Evolutionary conservation across 306 rosid genomes (phyloP), one percentile per base, ranked within the genome.

Genomic region (Hylodesmum podocarpum): DNA sequence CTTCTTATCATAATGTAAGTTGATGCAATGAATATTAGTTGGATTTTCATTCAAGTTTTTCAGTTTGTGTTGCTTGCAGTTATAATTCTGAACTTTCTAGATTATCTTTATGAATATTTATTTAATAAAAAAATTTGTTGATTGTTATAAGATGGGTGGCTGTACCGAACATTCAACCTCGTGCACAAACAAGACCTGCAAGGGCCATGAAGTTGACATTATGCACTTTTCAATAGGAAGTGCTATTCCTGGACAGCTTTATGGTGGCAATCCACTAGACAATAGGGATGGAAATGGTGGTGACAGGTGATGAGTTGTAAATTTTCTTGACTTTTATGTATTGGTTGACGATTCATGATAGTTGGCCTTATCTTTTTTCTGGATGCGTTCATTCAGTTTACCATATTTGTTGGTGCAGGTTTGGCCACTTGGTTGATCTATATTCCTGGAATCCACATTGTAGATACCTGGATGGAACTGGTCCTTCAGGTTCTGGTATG

Each of bases 381-480:
- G 66, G 34, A 39, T 21, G 24, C 67, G 73, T 68, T 69, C 21
- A 18, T 65, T 57, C 58, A 7, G 59, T 61, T 63, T 46, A 31
- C 31, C 46, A 31, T 66, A 57, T 62, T 86, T 24, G 14, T 75
- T 55, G 72, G 21, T 69, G 53, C 81, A 94, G 98, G 87, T 91
- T 90, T 76, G 98, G 97, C 44, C 96, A 92, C 82, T 80, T 94
- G 86, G 95, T 87, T 71, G 98, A 94, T 85, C 86, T 92, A 37
- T 94, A 94, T 84, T 87, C 95, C 6, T 94, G 97, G 98, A 94
- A 89, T 78, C 98, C 98, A 36, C 98, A 94, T 70, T 94, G 98
- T 72, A 82, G 93, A 81, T 91, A 86, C 85, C 77, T 92, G 46
- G 98, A 91, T 79, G 98, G 97, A 90, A 68, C 33, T 53, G 90